phyloP scores from a whole-genome alignment of 2,329 filamentous ascomycete species.

The Dothideomycetidae sp. region DNA sequence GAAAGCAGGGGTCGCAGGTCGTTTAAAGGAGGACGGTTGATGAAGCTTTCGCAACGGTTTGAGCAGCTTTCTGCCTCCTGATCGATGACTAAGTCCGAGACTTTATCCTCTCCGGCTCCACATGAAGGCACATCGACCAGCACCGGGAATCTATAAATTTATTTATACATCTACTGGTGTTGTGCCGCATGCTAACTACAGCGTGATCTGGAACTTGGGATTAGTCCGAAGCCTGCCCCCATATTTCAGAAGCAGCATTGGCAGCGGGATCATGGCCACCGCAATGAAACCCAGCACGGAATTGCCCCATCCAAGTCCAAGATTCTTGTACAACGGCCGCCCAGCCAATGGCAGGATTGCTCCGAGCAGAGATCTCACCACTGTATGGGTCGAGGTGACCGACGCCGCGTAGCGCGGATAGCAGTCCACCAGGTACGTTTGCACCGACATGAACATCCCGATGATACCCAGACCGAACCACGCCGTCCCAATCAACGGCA shows the following conservation, averaged over 20 bases:
- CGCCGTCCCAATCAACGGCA: slow-evolving; percentile 18
- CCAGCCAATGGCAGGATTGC: slow-evolving; percentile 45
- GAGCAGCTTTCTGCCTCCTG: no score
- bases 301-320: slow-evolving; percentile 49
- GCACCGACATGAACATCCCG: slow-evolving; percentile 17
- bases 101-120: no score
- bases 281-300: slow-evolving; percentile 40
- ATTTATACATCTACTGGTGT: no score
- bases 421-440: slow-evolving; percentile 50
- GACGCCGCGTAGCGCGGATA: slow-evolving; percentile 46
- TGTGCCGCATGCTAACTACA: no score
- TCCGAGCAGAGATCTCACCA: slow-evolving; percentile 42
- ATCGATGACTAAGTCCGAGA: no score
- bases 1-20: not conserved
- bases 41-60: not conserved
- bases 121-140: no score
- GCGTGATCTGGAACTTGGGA: slow-evolving; percentile 4
- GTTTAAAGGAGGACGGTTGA: not conserved
- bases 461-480: slow-evolving; percentile 18
- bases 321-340: slow-evolving; percentile 42
- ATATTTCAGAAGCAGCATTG: slow-evolving; percentile 30
- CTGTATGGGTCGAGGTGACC: slow-evolving; percentile 50
- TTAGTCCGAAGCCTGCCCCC: slow-evolving; percentile 33
- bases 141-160: no score
- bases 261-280: slow-evolving; percentile 34